A percentile compares a stretch with the other conserved stretches of the same genome.
phyloP scores from a whole-genome alignment of 2,329 filamentous ascomycete species.

The Podosphaera xanthii region DNA sequence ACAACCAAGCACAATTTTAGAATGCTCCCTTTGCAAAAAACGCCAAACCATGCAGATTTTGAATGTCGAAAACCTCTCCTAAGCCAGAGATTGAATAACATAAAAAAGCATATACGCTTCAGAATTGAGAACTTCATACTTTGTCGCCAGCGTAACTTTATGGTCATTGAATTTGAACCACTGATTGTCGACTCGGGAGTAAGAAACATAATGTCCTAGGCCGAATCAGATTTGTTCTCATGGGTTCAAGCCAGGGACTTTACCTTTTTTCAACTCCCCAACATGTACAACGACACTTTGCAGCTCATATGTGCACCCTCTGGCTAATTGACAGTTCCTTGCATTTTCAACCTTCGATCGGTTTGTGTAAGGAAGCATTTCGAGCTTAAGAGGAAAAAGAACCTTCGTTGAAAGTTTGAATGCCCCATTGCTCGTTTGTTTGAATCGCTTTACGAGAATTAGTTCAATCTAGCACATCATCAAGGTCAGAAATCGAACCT shows the following conservation, averaged over 20 bases:
- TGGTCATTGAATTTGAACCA: slow-evolving; percentile 97
- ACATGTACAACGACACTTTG: slow-evolving; percentile 82
- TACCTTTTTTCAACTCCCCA: slow-evolving; percentile 66
- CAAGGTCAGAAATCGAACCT: slow-evolving; percentile 29
- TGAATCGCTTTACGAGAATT: slow-evolving; percentile 31
- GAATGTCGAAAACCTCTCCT: slow-evolving; percentile 3
- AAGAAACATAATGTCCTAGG: slow-evolving; percentile 67
- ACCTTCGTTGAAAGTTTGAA: slow-evolving; percentile 78
- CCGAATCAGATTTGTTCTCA: slow-evolving; percentile 4
- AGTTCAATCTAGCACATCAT: not conserved
- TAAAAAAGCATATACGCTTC: slow-evolving; percentile 89
- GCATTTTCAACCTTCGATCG: slow-evolving; percentile 29
- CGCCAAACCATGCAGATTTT: not conserved
- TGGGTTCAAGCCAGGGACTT: slow-evolving; percentile 1
- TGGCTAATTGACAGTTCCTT: slow-evolving; percentile 28
- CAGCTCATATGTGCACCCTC: slow-evolving; percentile 63
- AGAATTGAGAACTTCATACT: slow-evolving; percentile 64
- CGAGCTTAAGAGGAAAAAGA: slow-evolving; percentile 64
- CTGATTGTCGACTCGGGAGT: slow-evolving; percentile 59
- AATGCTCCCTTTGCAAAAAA: not conserved
- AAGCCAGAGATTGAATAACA: slow-evolving; percentile 38
- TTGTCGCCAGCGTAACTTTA: slow-evolving; percentile 62
- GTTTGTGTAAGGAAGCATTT: slow-evolving; percentile 78
- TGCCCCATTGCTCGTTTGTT: slow-evolving; percentile 50
- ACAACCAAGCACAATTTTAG: not conserved